A percentile compares a stretch with the other conserved stretches of the same genome.
These are phyloP conservation scores for Talaromyces liani DNA, from an alignment of 495 filamentous ascomycete species.

Conservation along the genomic window DNA sequence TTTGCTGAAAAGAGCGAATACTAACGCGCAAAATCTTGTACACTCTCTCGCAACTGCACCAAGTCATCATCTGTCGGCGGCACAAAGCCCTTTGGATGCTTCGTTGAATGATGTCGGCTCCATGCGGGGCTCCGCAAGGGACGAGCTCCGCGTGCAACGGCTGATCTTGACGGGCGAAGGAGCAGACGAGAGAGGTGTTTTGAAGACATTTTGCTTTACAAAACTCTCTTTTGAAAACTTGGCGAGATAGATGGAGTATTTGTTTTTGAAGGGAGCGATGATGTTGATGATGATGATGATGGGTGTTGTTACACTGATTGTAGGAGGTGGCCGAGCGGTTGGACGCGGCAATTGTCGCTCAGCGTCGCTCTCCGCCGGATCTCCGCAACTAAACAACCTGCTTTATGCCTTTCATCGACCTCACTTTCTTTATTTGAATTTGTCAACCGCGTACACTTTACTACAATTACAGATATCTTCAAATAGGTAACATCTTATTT, in stretches of 20 bases:
- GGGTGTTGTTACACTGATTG: neutral
- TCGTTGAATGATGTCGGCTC: slow-evolving; percentile 48
- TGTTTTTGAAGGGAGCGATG: neutral
- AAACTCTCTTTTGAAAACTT: neutral
- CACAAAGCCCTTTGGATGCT: slow-evolving; percentile 78
- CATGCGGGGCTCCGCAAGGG: slow-evolving; percentile 22
- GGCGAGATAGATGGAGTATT: neutral
- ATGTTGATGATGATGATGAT: slow-evolving; percentile 13
- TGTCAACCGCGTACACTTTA: neutral
- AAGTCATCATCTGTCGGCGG: slow-evolving; percentile 72
- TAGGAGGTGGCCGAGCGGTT: slow-evolving; percentile 20
- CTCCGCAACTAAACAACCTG: neutral
- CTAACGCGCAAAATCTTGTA: slow-evolving; percentile 80
- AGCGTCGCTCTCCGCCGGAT: neutral
- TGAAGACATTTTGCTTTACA: slow-evolving; percentile 21
- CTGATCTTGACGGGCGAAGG: slow-evolving; percentile 24
- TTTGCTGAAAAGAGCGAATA: too few relatives aligned
- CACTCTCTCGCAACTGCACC: slow-evolving; percentile 75
- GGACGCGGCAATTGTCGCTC: slow-evolving; percentile 33
- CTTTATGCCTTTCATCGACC: neutral
- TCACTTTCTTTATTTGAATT: neutral
- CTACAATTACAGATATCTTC: neutral
- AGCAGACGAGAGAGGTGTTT: slow-evolving; percentile 19
- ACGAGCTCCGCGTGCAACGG: slow-evolving; percentile 10
- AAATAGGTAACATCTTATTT: neutral